These are phyloP conservation scores for Endoconidiophora laricicola DNA, from an alignment of 2,329 filamentous ascomycete species.

Conservation along the genomic window DNA sequence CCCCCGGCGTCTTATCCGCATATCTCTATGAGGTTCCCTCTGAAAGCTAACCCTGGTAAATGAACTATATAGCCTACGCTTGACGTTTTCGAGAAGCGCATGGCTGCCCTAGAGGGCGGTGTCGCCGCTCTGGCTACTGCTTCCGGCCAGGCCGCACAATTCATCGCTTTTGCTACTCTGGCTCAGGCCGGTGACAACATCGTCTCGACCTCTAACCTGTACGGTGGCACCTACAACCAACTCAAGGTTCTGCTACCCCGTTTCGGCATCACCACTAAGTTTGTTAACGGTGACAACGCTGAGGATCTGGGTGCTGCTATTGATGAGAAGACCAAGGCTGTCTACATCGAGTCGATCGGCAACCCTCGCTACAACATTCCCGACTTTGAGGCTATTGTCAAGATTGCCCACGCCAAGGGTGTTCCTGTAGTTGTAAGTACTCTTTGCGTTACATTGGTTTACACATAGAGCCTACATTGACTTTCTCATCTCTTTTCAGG, in stretches of 20 bases:
- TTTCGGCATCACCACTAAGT: slow-evolving; percentile 78
- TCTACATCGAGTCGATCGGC: slow-evolving; percentile 84
- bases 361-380: slow-evolving; percentile 90
- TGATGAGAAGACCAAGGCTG: slow-evolving; percentile 82
- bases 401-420: slow-evolving; percentile 54
- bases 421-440: slow-evolving; percentile 44
- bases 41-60: neutral
- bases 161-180: slow-evolving; percentile 75
- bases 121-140: slow-evolving; percentile 69
- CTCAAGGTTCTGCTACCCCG: slow-evolving; percentile 80
- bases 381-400: slow-evolving; percentile 73
- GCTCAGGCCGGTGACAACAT: slow-evolving; percentile 85
- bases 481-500: slow-evolving; percentile 26
- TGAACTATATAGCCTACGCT: slow-evolving; percentile 53
- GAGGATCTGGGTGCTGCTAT: slow-evolving; percentile 68
- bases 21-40: neutral
- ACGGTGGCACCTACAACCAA: slow-evolving; percentile 95
- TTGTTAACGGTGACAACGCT: slow-evolving; percentile 63
- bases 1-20: neutral
- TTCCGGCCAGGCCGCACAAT: slow-evolving; percentile 82
- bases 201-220: slow-evolving; percentile 74
- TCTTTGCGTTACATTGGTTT: neutral
- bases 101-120: slow-evolving; percentile 89
- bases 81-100: slow-evolving; percentile 90
- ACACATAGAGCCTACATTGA: neutral